Base-by-base conservation (phyloP, 2,329 filamentous ascomycete species). In the Nothophoma quercina region DNA sequence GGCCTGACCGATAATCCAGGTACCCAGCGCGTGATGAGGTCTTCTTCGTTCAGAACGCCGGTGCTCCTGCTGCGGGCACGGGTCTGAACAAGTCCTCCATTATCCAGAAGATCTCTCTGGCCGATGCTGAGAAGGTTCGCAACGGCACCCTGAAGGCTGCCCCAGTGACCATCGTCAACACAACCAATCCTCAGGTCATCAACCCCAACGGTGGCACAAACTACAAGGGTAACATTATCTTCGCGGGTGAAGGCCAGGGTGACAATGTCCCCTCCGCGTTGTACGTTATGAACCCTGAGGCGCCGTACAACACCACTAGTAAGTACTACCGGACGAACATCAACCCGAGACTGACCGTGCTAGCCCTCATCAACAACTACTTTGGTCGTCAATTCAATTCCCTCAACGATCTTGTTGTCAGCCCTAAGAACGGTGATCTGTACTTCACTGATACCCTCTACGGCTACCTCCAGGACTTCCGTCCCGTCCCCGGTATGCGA, bases 361-460 rank as follows among this genome's bases (percentile, higher is more conserved):
- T 18, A 65, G 63, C 60, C 9, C 56, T 66, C 13, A 21, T 66
- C 21, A 78, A 80, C 59, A 79, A 78, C 62, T 80, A 79, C 63
- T 78, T 74, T 56, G 78, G 78, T 18, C 75, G 71, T 55, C 74
- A 76, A 58, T 74, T 78, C 65, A 77, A 73, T 54, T 71, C 68
- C 3, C 61, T 77, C 35, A 73, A 78, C 48, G 77, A 79, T 46
- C 50, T 78, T 6, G 63, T 67, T 26, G 69, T 78, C 9, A 69
- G 73, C 53, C 64, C 68, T 7, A 55, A 46, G 25, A 71, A 73
- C 7, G 75, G 75, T 29, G 73, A 76, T 40, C 71, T 81, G 50
- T 80, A 77, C 74, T 80, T 80, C 65, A 80, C 78, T 7, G 78
- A 80, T 50, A 74, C 76, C 13, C 55, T 70, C 18, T 68, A 64